A percentile compares a stretch with the other conserved stretches of the same genome.
These are phyloP conservation scores for Aspergillus conjunctus DNA, from an alignment of 495 filamentous ascomycete species.

Conservation along the genomic window DNA sequence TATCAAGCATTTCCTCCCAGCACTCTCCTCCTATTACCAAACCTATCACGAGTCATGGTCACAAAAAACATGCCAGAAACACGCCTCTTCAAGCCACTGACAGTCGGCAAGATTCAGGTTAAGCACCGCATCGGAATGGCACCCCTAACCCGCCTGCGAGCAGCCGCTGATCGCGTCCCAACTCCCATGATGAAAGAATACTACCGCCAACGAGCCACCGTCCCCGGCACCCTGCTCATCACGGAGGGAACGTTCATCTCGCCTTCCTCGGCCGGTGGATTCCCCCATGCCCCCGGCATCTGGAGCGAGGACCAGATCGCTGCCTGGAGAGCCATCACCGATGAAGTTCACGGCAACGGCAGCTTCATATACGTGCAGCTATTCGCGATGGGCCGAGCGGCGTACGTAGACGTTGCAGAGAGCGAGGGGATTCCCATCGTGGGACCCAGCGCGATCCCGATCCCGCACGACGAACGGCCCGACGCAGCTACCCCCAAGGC, in stretches of 20 bases:
- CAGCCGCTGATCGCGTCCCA: slow-evolving; percentile 35
- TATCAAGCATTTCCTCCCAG: too few species aligned
- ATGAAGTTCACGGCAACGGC: slow-evolving; percentile 52
- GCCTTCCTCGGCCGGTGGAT: slow-evolving; percentile 39
- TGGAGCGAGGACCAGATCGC: slow-evolving; percentile 46
- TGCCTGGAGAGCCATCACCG: slow-evolving; percentile 50
- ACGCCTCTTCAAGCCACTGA: slow-evolving; percentile 53
- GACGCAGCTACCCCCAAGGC: slow-evolving; percentile 46
- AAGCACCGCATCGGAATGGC: slow-evolving; percentile 54
- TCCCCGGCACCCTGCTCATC: slow-evolving; percentile 52
- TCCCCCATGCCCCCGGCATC: slow-evolving; percentile 50
- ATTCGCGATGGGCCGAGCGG: slow-evolving; percentile 61
- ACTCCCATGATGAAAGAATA: slow-evolving; percentile 43
- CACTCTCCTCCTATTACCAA: too few species aligned
- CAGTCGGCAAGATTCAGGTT: slow-evolving; percentile 45
- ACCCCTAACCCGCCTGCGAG: slow-evolving; percentile 53
- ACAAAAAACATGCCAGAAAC: too few species aligned
- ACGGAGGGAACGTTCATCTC: slow-evolving; percentile 68
- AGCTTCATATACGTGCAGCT: slow-evolving; percentile 54
- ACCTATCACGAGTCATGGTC: too few species aligned
- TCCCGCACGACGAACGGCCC: neutral
- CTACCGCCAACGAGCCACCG: slow-evolving; percentile 52
- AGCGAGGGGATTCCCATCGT: slow-evolving; percentile 23
- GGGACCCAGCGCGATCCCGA: too few species aligned
- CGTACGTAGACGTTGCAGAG: slow-evolving; percentile 39